Conservation (phyloP, 768 basidiomycete genomes). For the Suillus placidus region DNA sequence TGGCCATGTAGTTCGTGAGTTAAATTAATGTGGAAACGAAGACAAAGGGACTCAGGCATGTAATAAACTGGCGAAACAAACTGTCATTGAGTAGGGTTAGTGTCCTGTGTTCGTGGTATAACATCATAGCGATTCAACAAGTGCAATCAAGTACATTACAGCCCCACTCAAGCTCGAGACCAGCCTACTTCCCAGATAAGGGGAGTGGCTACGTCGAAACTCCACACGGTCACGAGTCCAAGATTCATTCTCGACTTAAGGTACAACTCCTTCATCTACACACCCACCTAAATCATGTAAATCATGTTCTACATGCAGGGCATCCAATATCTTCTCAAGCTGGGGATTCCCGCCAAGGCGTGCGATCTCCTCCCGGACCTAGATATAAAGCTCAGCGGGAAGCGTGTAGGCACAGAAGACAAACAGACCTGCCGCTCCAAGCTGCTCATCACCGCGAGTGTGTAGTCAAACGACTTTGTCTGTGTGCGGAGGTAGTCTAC, state of each 20-base stretch:
- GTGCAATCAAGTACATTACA: background rate
- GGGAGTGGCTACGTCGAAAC: background rate
- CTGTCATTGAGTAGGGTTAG: no score
- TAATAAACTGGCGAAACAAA: no score
- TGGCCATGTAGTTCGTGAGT: background rate
- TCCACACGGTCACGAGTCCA: background rate
- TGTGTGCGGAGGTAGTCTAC: constrained; percentile 75
- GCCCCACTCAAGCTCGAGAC: background rate
- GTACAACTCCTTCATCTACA: constrained; percentile 2
- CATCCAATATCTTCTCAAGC: constrained; percentile 60
- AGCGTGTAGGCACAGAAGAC: background rate
- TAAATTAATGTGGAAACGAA: background rate
- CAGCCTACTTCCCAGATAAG: background rate
- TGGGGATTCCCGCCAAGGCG: constrained; percentile 76
- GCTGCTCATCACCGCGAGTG: constrained; percentile 62
- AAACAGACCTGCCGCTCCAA: constrained; percentile 60
- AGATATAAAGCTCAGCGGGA: background rate
- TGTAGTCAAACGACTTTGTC: constrained; percentile 89
- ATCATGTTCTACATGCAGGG: constrained; percentile 45
- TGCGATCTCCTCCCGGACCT: constrained; percentile 64
- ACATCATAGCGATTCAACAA: background rate
- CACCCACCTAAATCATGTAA: constrained; percentile 8
- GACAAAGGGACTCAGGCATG: background rate
- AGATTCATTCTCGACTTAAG: background rate
- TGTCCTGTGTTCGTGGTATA: background rate